Base-by-base conservation (phyloP, 2,329 filamentous ascomycete genomes). In the Pseudocercospora vitis region DNA sequence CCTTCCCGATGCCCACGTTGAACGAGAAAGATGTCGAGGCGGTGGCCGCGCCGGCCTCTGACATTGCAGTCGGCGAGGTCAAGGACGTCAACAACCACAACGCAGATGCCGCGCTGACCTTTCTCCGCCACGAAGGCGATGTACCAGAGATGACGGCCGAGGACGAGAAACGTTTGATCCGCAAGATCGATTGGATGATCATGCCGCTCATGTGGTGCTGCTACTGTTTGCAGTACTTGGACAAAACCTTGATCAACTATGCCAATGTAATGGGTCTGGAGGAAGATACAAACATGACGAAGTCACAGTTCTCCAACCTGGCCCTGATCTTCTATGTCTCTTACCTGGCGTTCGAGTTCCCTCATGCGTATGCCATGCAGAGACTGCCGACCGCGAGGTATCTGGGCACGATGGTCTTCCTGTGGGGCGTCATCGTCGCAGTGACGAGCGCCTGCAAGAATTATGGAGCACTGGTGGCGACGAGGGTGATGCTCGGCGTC, bases 341-440 rank as follows among this genome's bases (percentile, higher is more conserved):
- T 1, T 72, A 71, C 54, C 61, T 73, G 4, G 64, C 65, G 2
- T 69, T 73, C 23, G 72, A 74, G 39, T 70, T 73, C 32, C 71
- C 71, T 3, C 68, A 72, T 48, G 76, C 71, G 5, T 79, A 76
- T 57, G 68, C 77, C 7, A 80, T 82, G 73, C 79, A 82, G 60
- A 71, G 75, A 6, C 66, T 81, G 0, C 79, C 79, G 0, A 76
- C 76, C 0, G 78, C 78, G 24, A 81, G 81, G 59, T 81, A 79
- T 51, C 69, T 82, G 4, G 77, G 77, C 0, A 51, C 60, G 3
- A 70, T 67, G 46, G 71, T 77, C 0, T 63, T 68, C 3, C 63
- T 76, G 11, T 81, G 76, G 78, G 78, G 76, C 7, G 61, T 76
- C 3, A 73, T 78, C 44, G 72, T 80, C 2, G 70, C 76, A 1